These are phyloP conservation scores for Lasiodiplodia gonubiensis DNA, from an alignment of 2,329 filamentous ascomycete genomes.

Conservation along the genomic window DNA sequence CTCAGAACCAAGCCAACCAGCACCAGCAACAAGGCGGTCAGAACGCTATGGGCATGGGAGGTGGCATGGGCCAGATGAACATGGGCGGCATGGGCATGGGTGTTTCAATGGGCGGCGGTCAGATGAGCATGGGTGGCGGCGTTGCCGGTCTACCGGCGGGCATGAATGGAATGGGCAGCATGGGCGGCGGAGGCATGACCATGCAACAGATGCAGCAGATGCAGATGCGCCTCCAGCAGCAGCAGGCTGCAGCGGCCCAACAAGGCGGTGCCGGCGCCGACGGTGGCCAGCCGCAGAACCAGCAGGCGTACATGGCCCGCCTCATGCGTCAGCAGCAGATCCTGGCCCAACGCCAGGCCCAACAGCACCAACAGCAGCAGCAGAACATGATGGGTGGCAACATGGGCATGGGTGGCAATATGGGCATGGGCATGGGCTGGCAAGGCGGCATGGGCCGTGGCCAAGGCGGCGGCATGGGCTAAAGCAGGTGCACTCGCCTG, in stretches of 20 bases:
- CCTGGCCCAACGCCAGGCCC: slow-evolving; percentile 31
- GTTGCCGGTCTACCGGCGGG: not conserved
- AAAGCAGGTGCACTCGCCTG: not conserved
- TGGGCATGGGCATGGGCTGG: slow-evolving; percentile 26
- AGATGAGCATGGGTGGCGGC: slow-evolving; percentile 9
- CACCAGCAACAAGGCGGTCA: slow-evolving; percentile 21
- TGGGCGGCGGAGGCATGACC: not conserved
- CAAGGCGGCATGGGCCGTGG: slow-evolving; percentile 5
- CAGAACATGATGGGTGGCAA: slow-evolving; percentile 29
- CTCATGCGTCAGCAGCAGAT: slow-evolving; percentile 34
- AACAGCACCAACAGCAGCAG: slow-evolving; percentile 34
- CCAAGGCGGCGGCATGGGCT: slow-evolving; percentile 11
- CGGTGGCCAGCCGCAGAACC: slow-evolving; percentile 7
- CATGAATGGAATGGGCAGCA: slow-evolving; percentile 31
- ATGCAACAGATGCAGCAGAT: slow-evolving; percentile 35
- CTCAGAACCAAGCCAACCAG: slow-evolving; percentile 37
- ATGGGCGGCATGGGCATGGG: slow-evolving; percentile 24
- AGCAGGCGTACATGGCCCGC: slow-evolving; percentile 30
- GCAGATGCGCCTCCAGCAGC: slow-evolving; percentile 33
- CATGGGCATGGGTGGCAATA: slow-evolving; percentile 24
- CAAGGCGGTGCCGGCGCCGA: slow-evolving; percentile 10
- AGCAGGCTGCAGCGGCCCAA: slow-evolving; percentile 13
- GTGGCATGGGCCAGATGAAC: slow-evolving; percentile 30
- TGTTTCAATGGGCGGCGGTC: slow-evolving; percentile 3
- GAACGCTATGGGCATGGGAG: slow-evolving; percentile 28